These are phyloP conservation scores for Camelina laxa DNA, from an alignment of 345 rosid species.

Conservation along the genomic window DNA sequence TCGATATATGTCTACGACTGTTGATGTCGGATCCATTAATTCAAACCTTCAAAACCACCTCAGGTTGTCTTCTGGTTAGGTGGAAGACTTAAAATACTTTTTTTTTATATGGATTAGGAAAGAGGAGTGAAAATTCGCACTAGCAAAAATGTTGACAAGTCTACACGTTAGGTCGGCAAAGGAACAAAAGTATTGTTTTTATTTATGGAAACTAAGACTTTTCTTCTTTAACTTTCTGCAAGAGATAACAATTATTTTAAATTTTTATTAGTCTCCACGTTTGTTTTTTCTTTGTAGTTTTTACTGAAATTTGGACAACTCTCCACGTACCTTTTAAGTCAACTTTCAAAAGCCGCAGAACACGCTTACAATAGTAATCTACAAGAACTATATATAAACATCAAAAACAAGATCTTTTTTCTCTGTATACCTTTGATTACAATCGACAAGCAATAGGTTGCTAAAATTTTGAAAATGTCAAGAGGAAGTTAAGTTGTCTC, in stretches of 20 bases:
- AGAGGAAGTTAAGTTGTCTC: background rate
- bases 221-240: background rate
- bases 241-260: no score
- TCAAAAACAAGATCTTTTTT: background rate
- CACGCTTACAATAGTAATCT: background rate
- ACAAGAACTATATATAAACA: background rate
- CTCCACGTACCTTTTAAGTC: background rate
- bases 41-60: background rate
- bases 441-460: background rate
- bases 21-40: conserved; percentile 17
- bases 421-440: background rate
- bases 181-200: no score
- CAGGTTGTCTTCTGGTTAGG: background rate
- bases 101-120: background rate
- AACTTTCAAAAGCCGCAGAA: background rate
- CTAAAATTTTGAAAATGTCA: background rate
- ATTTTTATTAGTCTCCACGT: background rate
- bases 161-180: background rate
- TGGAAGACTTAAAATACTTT: background rate
- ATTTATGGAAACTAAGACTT: background rate
- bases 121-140: background rate
- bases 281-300: no score
- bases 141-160: background rate
- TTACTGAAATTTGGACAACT: background rate
- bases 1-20: conserved; percentile 5